Evolutionary conservation across 306 rosid genomes (phyloP).

Genomic region (Corylus heterophylla): DNA sequence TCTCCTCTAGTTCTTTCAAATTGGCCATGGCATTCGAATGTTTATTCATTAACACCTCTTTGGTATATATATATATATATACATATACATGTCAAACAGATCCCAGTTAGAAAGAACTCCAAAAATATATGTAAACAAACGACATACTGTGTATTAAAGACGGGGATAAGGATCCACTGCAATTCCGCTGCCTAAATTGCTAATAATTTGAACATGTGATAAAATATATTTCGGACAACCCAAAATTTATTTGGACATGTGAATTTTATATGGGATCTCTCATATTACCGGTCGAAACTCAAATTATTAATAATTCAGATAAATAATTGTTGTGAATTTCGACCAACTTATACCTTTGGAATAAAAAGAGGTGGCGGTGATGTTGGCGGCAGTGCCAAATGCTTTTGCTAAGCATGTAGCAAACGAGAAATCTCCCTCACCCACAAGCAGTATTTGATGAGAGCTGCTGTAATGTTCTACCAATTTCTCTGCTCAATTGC

Average conservation of each 20-base stretch:
- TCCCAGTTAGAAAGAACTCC: background rate
- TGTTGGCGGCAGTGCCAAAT: slow-evolving; percentile 22
- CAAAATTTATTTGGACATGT: too few relatives aligned
- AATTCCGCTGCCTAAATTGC: too few relatives aligned
- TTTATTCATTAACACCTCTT: background rate
- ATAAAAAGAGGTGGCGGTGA: slow-evolving; percentile 31
- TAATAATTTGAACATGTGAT: too few relatives aligned
- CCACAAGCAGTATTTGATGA: slow-evolving; percentile 27
- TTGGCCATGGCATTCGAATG: background rate
- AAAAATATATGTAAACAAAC: background rate
- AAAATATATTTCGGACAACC: too few relatives aligned
- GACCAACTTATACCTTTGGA: slow-evolving; percentile 6
- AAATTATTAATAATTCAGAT: too few relatives aligned
- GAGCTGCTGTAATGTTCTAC: slow-evolving; percentile 24
- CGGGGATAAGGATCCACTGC: too few relatives aligned
- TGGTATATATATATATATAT: too few relatives aligned
- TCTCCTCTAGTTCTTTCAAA: slow-evolving; percentile 7
- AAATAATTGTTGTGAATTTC: too few relatives aligned
- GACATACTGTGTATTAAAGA: background rate
- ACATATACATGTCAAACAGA: background rate
- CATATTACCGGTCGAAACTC: too few relatives aligned
- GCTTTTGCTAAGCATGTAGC: slow-evolving; percentile 34
- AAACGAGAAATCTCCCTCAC: slow-evolving; percentile 43
- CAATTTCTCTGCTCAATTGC: background rate
- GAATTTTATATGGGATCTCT: too few relatives aligned